Conservation (phyloP, 192 early-diverging fungal species). For the Entrophospora sp. region DNA sequence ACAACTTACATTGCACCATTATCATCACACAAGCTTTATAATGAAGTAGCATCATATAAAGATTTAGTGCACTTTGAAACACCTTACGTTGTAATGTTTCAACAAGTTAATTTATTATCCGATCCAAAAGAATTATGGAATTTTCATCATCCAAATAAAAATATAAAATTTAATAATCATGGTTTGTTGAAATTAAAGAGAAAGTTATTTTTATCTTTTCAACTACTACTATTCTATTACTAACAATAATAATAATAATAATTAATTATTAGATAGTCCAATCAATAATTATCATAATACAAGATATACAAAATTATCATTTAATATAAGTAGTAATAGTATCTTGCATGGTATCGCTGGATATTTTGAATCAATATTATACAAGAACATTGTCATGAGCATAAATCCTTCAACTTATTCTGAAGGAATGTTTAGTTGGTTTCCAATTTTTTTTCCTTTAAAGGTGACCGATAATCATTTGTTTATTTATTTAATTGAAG, state of each 20-base stretch:
- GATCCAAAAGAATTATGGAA: constrained; percentile 68
- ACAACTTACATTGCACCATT: constrained; percentile 80
- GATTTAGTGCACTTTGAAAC: constrained; percentile 72
- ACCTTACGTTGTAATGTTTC: constrained; percentile 96
- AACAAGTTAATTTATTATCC: constrained; percentile 58
- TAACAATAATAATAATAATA: background rate
- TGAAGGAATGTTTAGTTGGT: constrained; percentile 95
- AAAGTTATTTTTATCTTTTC: too few relatives aligned
- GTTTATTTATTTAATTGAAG: background rate
- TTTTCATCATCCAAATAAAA: constrained; percentile 68
- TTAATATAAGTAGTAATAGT: constrained; percentile 44
- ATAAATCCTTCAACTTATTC: constrained; percentile 85
- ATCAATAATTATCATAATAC: constrained; percentile 68
- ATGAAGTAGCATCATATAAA: constrained; percentile 60
- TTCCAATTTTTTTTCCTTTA: constrained; percentile 93
- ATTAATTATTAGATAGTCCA: constrained; percentile 29
- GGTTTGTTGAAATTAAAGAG: constrained; percentile 28
- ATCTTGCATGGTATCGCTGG: constrained; percentile 91
- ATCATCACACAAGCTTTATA: constrained; percentile 75
- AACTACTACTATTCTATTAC: background rate
- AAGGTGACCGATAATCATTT: constrained; percentile 35
- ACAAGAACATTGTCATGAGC: constrained; percentile 66
- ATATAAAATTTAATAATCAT: constrained; percentile 24
- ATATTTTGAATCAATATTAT: constrained; percentile 91
- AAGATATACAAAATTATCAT: constrained; percentile 46